Conservation (phyloP, 306 rosid genomes). For the Benincasa hispida region DNA sequence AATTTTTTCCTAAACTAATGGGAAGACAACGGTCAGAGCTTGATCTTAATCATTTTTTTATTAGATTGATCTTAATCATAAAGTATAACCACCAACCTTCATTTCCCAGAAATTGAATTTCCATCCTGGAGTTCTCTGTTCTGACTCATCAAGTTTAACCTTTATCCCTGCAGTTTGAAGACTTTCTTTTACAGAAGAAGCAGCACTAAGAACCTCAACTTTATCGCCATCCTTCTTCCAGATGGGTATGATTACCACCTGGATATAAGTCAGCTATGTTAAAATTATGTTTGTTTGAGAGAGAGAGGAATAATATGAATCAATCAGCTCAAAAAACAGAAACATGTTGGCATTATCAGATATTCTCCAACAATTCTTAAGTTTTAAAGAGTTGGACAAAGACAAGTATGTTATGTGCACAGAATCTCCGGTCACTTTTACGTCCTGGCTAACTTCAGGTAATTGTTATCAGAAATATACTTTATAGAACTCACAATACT, state of each 20-base stretch:
- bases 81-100: constrained; percentile 49
- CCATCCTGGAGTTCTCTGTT: constrained; percentile 96
- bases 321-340: not conserved
- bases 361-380: not conserved
- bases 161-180: constrained; percentile 56
- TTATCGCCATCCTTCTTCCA: constrained; percentile 89
- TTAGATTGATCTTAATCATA: not conserved
- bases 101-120: constrained; percentile 99
- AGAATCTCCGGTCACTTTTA: not conserved
- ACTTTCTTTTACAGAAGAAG: constrained; percentile 42
- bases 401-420: not conserved
- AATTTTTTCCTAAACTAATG: not conserved
- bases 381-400: not conserved
- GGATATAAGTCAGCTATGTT: constrained; percentile 13
- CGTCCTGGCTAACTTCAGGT: not conserved
- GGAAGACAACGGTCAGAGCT: not conserved
- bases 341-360: not conserved
- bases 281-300: not conserved
- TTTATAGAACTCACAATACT: not conserved
- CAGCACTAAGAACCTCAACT: constrained; percentile 51
- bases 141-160: constrained; percentile 80
- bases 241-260: constrained; percentile 92
- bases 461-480: not conserved
- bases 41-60: not conserved
- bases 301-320: not conserved